Evolutionary conservation across 768 basidiomycete genomes (phyloP).

Genomic region (Brasilioporus rufonigricans): DNA sequence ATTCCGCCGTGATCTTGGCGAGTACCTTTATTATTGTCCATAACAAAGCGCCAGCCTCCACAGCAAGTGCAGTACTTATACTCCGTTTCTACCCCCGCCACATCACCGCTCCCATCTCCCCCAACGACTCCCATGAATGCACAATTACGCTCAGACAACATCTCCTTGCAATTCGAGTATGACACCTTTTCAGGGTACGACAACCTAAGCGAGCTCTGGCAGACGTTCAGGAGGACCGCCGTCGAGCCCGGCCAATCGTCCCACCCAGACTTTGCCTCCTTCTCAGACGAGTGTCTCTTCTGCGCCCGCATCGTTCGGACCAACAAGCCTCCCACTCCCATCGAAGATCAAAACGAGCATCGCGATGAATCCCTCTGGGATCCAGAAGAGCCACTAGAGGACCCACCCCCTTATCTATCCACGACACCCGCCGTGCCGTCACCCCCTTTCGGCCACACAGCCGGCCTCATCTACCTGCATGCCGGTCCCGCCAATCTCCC

Average conservation of each 20-base stretch:
- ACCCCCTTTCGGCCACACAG: neutral
- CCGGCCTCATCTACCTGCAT: constrained; percentile 31
- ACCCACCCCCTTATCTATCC: neutral
- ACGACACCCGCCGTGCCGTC: no score
- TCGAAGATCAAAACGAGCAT: neutral
- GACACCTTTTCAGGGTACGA: neutral
- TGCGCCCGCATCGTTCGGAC: constrained; percentile 22
- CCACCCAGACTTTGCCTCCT: constrained; percentile 18
- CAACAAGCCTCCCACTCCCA: neutral
- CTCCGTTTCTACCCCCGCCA: constrained; percentile 9
- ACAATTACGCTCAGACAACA: constrained; percentile 9
- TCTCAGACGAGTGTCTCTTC: constrained; percentile 31
- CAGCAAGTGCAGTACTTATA: constrained; percentile 19
- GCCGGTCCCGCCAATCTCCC: constrained; percentile 14
- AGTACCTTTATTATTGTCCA: no score
- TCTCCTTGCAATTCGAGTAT: constrained; percentile 7
- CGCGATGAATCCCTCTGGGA: neutral
- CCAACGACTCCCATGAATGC: constrained; percentile 5
- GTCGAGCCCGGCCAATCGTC: constrained; percentile 30
- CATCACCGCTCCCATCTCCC: neutral
- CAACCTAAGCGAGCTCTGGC: constrained; percentile 19
- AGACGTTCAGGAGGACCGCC: constrained; percentile 18
- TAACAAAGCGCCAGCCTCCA: neutral
- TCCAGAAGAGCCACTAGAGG: neutral
- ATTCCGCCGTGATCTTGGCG: no score